A percentile compares a stretch with the other conserved stretches of the same genome.
phyloP scores from a whole-genome alignment of 192 early-diverging fungal species.

The Backusella tuberculispora region DNA sequence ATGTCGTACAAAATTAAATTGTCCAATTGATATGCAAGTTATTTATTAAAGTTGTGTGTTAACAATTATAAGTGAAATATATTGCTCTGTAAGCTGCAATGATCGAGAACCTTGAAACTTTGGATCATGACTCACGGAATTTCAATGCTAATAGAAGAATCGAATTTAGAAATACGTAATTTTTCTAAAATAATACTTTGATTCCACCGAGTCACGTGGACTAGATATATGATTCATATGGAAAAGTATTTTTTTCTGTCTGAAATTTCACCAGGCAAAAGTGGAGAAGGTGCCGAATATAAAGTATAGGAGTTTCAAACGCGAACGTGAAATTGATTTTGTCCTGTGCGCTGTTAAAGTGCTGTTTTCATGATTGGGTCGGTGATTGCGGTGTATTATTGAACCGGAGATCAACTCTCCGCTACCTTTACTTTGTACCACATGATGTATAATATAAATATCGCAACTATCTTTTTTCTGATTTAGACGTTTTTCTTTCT shows the following conservation, averaged over 20 bases:
- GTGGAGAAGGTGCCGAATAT: conserved; percentile 12
- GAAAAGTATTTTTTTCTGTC: conserved; percentile 5
- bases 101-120: not conserved
- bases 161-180: not conserved
- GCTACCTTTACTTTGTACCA: conserved; percentile 11
- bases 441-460: conserved; percentile 11
- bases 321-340: conserved; percentile 7
- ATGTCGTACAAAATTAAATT: not conserved
- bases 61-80: not conserved
- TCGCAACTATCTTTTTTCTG: not conserved
- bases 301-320: conserved; percentile 6
- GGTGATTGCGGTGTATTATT: not conserved
- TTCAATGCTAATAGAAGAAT: not conserved
- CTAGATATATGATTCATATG: not conserved
- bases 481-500: not conserved
- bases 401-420: not conserved
- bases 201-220: not conserved
- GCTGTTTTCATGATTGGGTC: not conserved
- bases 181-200: not conserved
- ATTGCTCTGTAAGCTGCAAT: not conserved
- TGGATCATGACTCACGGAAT: not conserved
- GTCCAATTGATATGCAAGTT: not conserved
- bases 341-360: conserved; percentile 7
- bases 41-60: not conserved
- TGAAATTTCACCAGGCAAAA: not conserved